Evolutionary conservation across 2,329 filamentous ascomycete genomes (phyloP).

Genomic region (Trichoderma sp.): DNA sequence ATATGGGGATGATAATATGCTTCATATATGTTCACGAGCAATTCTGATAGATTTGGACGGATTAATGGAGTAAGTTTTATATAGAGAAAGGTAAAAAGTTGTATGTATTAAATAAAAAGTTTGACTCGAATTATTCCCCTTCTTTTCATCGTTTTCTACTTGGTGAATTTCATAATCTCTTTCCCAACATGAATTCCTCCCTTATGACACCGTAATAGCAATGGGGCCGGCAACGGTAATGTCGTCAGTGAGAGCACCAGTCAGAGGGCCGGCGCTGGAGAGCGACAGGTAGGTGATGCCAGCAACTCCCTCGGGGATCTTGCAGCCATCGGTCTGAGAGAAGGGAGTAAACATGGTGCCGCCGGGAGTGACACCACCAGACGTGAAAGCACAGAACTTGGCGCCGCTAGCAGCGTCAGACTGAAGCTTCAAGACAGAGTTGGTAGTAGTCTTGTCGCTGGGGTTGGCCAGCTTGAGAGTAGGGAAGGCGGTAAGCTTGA

Average conservation of each 20-base stretch:
- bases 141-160: not conserved
- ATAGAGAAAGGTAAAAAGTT: not conserved
- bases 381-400: constrained; percentile 65
- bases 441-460: constrained; percentile 35
- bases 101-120: constrained; percentile 12
- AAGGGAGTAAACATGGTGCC: constrained; percentile 61
- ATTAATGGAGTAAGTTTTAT: not conserved
- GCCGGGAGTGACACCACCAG: constrained; percentile 53
- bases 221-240: constrained; percentile 66
- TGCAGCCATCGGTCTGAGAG: constrained; percentile 51
- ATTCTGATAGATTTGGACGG: not conserved
- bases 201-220: constrained; percentile 47
- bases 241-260: constrained; percentile 56
- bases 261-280: constrained; percentile 51
- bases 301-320: constrained; percentile 59
- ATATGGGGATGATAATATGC: not conserved
- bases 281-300: constrained; percentile 68
- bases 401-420: constrained; percentile 51
- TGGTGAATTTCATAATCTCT: not conserved
- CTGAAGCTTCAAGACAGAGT: constrained; percentile 40
- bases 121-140: constrained; percentile 5
- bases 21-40: not conserved
- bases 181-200: not conserved
- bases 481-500: constrained; percentile 62
- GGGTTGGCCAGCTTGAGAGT: constrained; percentile 50